Evolutionary conservation across 345 rosid species (phyloP), one percentile per base, ranked within the genome.

Genomic region (Reutealis trisperma): DNA sequence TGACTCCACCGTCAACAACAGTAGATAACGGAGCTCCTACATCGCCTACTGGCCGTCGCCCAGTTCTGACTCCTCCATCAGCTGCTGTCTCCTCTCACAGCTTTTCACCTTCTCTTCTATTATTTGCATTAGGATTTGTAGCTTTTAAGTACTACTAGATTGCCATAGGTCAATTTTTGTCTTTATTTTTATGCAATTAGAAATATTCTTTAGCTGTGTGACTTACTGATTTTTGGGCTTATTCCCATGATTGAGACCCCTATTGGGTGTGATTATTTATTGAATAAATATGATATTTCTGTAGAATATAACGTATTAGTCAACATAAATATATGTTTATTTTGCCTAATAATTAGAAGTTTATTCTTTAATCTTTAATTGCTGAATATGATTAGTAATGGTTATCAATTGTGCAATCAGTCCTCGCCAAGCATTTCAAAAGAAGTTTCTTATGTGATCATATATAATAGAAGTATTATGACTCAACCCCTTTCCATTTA

Each of bases 51-150:
- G 97, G 95, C 25, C 86, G 80, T 83, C 87, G 86, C 75, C 90
- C 96, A 0, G 80, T 83, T 80, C 66, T 81, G 42, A 89, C 88
- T 25, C 87, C 77, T 21, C 15, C 97, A 15, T 90, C 95, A 37
- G 79, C 97, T 42, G 87, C 91, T 41, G 69, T 74, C 51, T 80
- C 79, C 8, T 70, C 88, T 3, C 58, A 64, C 78, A 49, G 67
- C 73, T 15, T 77, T 32, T 85, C 96, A 41, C 89, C 92, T 8
- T 83, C 84, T 57, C 78, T 90, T 74, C 73, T 89, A 78, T 54
- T 89, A 62, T 77, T 87, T 18, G 75, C 85, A 44, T 42, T 88
- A 45, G 91, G 79, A 79, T 83, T 86, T 69, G 22, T 84, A 25
- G 67, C 83, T 75, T 78, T 86, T 25, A 89, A 86, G 78, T 51